Conservation (phyloP, 2,329 filamentous ascomycete genomes). For the Xylaria sp. region DNA sequence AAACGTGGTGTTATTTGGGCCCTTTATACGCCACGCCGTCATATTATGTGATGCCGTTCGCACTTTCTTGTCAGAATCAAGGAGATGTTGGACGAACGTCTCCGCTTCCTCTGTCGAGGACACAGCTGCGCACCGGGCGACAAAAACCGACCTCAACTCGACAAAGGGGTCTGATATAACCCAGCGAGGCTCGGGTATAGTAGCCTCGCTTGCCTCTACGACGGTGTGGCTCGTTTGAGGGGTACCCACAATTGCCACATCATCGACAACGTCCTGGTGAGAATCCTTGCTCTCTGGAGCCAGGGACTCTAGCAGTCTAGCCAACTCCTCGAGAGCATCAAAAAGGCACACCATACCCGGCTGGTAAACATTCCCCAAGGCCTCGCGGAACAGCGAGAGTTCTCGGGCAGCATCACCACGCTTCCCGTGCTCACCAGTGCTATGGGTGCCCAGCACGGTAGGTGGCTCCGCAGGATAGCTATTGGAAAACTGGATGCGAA, state of each 20-base stretch:
- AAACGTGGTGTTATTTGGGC: conserved; percentile 58
- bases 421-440: conserved; percentile 67
- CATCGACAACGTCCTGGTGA: conserved; percentile 16
- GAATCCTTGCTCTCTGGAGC: conserved; percentile 32
- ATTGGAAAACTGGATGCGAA: conserved; percentile 69
- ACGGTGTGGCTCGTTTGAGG: conserved; percentile 14
- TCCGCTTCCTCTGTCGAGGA: conserved; percentile 71
- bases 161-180: conserved; percentile 70
- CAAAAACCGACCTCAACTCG: conserved; percentile 86
- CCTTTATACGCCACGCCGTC: conserved; percentile 84
- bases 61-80: conserved; percentile 81
- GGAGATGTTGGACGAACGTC: conserved; percentile 71
- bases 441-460: conserved; percentile 75
- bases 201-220: conserved; percentile 8
- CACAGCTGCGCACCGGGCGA: conserved; percentile 76
- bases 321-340: conserved; percentile 81
- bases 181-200: conserved; percentile 62
- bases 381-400: conserved; percentile 68
- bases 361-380: conserved; percentile 68
- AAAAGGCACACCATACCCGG: conserved; percentile 84
- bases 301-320: conserved; percentile 44
- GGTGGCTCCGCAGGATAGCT: conserved; percentile 78
- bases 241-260: conserved; percentile 1
- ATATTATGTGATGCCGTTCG: conserved; percentile 94
- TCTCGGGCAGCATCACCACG: conserved; percentile 74